These are phyloP conservation scores for Trichoderma asperellum DNA, from an alignment of 2,329 filamentous ascomycete species.

Conservation along the genomic window DNA sequence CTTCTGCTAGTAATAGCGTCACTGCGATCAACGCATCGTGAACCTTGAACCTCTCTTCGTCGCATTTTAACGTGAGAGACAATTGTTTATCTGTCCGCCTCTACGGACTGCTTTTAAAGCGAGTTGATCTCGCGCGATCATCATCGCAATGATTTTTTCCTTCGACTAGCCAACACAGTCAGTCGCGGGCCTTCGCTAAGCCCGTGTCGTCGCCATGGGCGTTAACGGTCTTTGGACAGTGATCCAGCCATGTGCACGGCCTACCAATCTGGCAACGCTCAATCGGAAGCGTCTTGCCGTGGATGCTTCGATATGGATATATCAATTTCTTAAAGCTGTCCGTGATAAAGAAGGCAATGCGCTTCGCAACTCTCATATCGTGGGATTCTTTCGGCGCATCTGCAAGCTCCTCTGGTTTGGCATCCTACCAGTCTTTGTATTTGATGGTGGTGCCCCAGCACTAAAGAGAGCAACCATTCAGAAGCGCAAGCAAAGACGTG, in stretches of 20 bases:
- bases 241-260: slow-evolving; percentile 89
- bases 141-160: slow-evolving; percentile 1
- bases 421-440: slow-evolving; percentile 95
- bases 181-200: slow-evolving; percentile 1
- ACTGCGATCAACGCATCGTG: slow-evolving; percentile 17
- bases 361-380: slow-evolving; percentile 90
- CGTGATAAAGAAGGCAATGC: slow-evolving; percentile 98
- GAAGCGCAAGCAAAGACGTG: slow-evolving; percentile 74
- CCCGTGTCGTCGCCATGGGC: slow-evolving; percentile 67
- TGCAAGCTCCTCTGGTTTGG: slow-evolving; percentile 97
- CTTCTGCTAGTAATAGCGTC: slow-evolving; percentile 7
- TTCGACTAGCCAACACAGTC: neutral
- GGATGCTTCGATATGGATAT: slow-evolving; percentile 99
- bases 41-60: slow-evolving; percentile 21
- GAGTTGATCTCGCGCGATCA: slow-evolving; percentile 4
- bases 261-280: slow-evolving; percentile 93
- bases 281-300: slow-evolving; percentile 96
- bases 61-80: neutral
- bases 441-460: slow-evolving; percentile 90
- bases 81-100: neutral
- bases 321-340: slow-evolving; percentile 98
- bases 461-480: slow-evolving; percentile 91
- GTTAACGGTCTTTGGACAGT: slow-evolving; percentile 98
- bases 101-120: neutral
- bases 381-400: slow-evolving; percentile 97